These are phyloP conservation scores for Aristolochia californica DNA, from an alignment of 164 flowering plant genomes.

Conservation along the genomic window DNA sequence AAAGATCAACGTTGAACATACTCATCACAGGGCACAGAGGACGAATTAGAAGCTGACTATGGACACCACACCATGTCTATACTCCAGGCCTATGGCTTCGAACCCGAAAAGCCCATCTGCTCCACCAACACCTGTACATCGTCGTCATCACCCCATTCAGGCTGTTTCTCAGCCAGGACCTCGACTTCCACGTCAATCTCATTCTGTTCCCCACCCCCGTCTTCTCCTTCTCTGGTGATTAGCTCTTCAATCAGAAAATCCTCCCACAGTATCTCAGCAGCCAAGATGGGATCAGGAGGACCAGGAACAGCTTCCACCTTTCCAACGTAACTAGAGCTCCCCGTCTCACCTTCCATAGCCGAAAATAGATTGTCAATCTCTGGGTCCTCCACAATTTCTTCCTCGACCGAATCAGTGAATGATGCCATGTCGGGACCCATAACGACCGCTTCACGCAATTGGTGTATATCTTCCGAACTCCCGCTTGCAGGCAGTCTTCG, in stretches of 20 bases:
- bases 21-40: neutral
- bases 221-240: constrained; percentile 5
- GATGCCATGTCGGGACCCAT: neutral
- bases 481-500: constrained; percentile 18
- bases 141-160: constrained; percentile 14
- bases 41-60: neutral
- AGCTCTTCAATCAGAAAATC: constrained; percentile 33
- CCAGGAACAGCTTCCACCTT: neutral
- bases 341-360: constrained; percentile 12
- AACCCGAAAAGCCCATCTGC: constrained; percentile 14
- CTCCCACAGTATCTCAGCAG: constrained; percentile 29
- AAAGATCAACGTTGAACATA: neutral
- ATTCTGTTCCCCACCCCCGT: constrained; percentile 14
- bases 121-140: constrained; percentile 20
- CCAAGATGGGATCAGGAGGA: constrained; percentile 8
- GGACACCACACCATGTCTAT: neutral
- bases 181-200: constrained; percentile 38
- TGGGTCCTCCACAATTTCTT: constrained; percentile 15
- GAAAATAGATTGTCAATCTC: constrained; percentile 16
- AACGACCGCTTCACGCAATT: constrained; percentile 5
- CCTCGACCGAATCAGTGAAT: constrained; percentile 3
- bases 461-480: constrained; percentile 15
- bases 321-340: constrained; percentile 3
- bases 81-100: neutral
- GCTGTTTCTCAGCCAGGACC: constrained; percentile 27